Evolutionary conservation across 331 rosid genomes (phyloP).

Genomic region (Telfairia occidentalis): DNA sequence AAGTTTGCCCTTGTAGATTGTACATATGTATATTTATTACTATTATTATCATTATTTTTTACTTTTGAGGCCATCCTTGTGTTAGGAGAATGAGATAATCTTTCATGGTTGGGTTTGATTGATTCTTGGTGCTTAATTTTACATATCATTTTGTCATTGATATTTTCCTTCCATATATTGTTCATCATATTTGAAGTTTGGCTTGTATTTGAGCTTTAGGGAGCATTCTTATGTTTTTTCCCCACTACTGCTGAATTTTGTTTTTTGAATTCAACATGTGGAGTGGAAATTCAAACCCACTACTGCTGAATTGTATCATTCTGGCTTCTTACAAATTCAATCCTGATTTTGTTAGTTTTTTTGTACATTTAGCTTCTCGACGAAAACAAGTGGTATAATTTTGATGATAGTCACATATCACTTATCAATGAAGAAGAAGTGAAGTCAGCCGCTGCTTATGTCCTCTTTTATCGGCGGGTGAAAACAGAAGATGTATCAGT

Average conservation of each 20-base stretch:
- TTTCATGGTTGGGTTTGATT: background rate
- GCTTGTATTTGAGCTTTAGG: background rate
- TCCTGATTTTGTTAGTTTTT: conserved; percentile 7
- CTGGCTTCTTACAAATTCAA: conserved; percentile 10
- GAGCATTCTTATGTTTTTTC: background rate
- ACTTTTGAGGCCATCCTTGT: background rate
- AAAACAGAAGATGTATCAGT: conserved; percentile 38
- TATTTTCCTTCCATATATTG: background rate
- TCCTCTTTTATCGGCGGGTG: conserved; percentile 85
- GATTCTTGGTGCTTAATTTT: background rate
- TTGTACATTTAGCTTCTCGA: conserved; percentile 58
- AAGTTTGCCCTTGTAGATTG: background rate
- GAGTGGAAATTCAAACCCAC: no score
- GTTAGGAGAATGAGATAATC: background rate
- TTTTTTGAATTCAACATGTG: no score
- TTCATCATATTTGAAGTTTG: background rate
- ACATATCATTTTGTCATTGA: background rate
- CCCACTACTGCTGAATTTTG: background rate
- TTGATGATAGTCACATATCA: conserved; percentile 88
- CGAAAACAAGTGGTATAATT: conserved; percentile 85
- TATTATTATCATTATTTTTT: background rate
- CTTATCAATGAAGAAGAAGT: conserved; percentile 85
- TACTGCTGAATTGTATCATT: background rate
- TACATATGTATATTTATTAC: background rate
- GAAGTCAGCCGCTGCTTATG: conserved; percentile 83